These are phyloP conservation scores for Desmodesmus armatus DNA, from an alignment of 139 green algal genomes.

Conservation along the genomic window DNA sequence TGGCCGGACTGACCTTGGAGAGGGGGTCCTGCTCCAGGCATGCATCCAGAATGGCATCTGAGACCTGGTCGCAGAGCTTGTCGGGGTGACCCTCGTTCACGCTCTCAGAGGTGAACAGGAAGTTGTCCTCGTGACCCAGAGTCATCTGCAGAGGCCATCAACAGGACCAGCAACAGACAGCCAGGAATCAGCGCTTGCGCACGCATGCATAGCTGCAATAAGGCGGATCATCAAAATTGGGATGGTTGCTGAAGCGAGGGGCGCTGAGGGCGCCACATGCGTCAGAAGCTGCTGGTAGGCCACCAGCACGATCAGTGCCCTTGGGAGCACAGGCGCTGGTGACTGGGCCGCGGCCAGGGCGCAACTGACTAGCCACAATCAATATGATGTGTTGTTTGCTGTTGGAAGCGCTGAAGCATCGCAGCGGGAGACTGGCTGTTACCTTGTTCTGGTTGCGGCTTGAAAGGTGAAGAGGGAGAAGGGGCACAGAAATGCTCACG, in stretches of 20 bases:
- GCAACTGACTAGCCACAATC: too few species aligned
- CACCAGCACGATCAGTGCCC: neutral
- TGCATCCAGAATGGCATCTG: conserved; percentile 97
- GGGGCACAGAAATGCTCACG: too few species aligned
- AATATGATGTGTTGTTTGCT: too few species aligned
- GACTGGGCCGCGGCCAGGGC: too few species aligned
- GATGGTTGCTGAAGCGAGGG: neutral
- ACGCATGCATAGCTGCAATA: too few species aligned
- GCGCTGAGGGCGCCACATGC: neutral
- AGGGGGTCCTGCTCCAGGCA: conserved; percentile 97
- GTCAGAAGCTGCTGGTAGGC: neutral
- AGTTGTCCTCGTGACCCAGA: conserved; percentile 65
- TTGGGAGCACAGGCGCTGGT: too few species aligned
- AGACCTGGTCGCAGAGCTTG: conserved; percentile 97
- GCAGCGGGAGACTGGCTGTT: too few species aligned
- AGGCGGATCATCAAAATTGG: neutral
- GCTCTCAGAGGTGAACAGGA: conserved; percentile 96
- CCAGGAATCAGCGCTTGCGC: neutral
- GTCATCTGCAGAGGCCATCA: neutral
- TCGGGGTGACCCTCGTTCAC: conserved; percentile 97
- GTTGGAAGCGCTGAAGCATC: too few species aligned
- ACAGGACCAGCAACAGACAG: neutral
- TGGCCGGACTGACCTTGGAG: conserved; percentile 83
- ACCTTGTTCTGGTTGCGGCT: too few species aligned
- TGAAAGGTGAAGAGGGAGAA: too few species aligned